Evolutionary conservation across 2,329 filamentous ascomycete genomes (phyloP).

Genomic region (Huntiella savannae): DNA sequence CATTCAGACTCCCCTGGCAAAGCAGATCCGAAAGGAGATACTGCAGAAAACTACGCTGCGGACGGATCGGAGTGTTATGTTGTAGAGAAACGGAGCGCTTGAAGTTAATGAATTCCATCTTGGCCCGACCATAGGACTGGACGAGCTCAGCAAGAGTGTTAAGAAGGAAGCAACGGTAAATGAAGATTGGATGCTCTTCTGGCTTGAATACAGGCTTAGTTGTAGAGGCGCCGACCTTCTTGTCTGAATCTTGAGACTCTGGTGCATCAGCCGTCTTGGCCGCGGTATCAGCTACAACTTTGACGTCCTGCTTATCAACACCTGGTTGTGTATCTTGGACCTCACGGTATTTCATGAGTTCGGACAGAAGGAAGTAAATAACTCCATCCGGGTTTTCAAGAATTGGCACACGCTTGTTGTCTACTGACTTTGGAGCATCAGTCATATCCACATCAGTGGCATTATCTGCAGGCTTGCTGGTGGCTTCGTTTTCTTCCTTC

Average conservation of each 20-base stretch:
- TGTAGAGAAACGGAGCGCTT: slow-evolving; percentile 77
- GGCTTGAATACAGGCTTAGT: slow-evolving; percentile 66
- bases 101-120: slow-evolving; percentile 98
- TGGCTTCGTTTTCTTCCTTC: not conserved
- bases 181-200: slow-evolving; percentile 86
- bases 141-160: slow-evolving; percentile 82
- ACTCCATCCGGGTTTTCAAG: slow-evolving; percentile 90
- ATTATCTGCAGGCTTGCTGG: not conserved
- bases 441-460: slow-evolving; percentile 35
- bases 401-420: slow-evolving; percentile 49
- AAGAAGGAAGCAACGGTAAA: slow-evolving; percentile 88
- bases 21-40: slow-evolving; percentile 73
- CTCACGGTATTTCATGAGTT: slow-evolving; percentile 78
- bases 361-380: slow-evolving; percentile 82
- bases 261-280: not conserved
- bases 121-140: slow-evolving; percentile 79
- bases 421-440: slow-evolving; percentile 49
- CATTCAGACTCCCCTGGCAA: slow-evolving; percentile 38
- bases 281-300: not conserved
- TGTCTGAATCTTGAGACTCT: slow-evolving; percentile 23
- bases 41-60: slow-evolving; percentile 78
- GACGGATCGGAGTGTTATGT: slow-evolving; percentile 78
- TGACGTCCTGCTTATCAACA: slow-evolving; percentile 8
- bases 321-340: slow-evolving; percentile 60
- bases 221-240: slow-evolving; percentile 37